These are phyloP conservation scores for Striga asiatica DNA, from an alignment of 257 asterid species.

Conservation along the genomic window DNA sequence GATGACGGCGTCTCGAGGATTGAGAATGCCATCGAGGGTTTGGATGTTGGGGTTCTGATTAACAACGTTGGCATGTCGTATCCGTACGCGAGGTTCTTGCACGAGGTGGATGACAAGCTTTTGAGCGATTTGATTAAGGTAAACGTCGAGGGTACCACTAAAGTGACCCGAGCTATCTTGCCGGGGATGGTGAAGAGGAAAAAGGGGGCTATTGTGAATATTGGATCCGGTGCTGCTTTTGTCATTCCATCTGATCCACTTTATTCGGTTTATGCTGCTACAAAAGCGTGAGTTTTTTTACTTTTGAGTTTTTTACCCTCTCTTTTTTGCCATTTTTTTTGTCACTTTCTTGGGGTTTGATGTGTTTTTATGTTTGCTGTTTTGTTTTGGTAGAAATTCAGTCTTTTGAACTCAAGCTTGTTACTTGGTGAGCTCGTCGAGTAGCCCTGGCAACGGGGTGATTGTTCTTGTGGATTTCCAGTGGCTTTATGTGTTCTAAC, in stretches of 20 bases:
- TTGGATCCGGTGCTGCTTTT: conserved; percentile 91
- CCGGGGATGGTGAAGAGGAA: conserved; percentile 84
- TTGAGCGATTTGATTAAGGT: conserved; percentile 72
- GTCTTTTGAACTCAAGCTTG: too few species aligned
- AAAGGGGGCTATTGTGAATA: conserved; percentile 84
- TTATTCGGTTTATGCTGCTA: conserved; percentile 89
- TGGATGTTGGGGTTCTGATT: conserved; percentile 75
- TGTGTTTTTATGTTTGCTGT: too few species aligned
- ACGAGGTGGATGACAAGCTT: conserved; percentile 80
- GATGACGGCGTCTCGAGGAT: conserved; percentile 66
- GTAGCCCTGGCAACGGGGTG: background rate
- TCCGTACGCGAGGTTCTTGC: conserved; percentile 84
- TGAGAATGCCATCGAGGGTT: conserved; percentile 49
- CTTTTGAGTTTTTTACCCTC: background rate
- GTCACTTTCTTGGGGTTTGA: background rate
- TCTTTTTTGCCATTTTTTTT: background rate
- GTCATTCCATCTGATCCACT: conserved; percentile 92
- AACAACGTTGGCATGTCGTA: conserved; percentile 89
- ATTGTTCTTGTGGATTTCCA: too few species aligned
- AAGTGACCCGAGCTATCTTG: conserved; percentile 75
- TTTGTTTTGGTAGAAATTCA: too few species aligned
- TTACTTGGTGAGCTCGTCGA: too few species aligned
- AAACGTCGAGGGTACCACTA: conserved; percentile 80
- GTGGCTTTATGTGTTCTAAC: too few species aligned
- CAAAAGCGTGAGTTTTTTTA: conserved; percentile 78